Conservation (phyloP, 306 rosid genomes). For the Canavalia ensiformis region DNA sequence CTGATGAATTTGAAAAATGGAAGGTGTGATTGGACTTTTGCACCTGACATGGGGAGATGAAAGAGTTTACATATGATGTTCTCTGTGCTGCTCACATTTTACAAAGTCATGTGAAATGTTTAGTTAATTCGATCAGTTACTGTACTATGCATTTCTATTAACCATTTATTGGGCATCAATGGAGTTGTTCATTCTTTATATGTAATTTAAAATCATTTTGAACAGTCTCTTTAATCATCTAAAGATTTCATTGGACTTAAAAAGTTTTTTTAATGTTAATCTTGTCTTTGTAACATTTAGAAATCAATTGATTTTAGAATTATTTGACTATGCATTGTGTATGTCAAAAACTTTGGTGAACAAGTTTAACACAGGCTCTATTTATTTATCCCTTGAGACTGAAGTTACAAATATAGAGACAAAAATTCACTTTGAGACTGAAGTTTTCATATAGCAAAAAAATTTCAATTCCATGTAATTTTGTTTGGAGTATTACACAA, state of each 20-base stretch:
- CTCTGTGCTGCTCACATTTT: conserved; percentile 25
- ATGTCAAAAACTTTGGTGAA: neutral
- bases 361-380: neutral
- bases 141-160: conserved; percentile 20
- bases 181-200: neutral
- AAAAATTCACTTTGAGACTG: too few species aligned
- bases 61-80: conserved; percentile 19
- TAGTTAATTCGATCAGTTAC: conserved; percentile 1
- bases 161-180: neutral
- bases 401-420: too few species aligned
- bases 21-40: conserved; percentile 53
- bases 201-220: conserved; percentile 19
- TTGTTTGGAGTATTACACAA: too few species aligned
- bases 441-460: too few species aligned
- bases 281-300: neutral
- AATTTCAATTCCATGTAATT: too few species aligned
- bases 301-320: neutral
- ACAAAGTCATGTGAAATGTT: conserved; percentile 36
- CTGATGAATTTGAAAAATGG: conserved; percentile 72
- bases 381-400: too few species aligned
- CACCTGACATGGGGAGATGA: conserved; percentile 28
- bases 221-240: neutral
- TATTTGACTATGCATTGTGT: neutral
- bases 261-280: neutral
- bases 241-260: neutral